Evolutionary conservation across 495 filamentous ascomycete species (phyloP), one percentile per base, ranked within the genome.

Genomic region (Filosporella fistucella): DNA sequence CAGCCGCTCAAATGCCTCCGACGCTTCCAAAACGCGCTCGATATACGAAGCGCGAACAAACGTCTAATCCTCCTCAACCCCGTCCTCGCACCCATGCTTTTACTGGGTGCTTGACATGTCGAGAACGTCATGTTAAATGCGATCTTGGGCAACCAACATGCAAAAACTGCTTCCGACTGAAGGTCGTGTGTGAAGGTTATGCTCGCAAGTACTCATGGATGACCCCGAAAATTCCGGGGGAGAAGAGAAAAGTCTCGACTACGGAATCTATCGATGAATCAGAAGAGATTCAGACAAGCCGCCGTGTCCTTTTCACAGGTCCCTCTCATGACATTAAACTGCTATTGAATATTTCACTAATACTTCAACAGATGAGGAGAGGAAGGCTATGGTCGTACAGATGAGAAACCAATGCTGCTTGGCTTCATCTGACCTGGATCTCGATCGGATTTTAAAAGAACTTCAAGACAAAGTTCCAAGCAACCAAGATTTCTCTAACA

Each of bases 181-280:
- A 38, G 35, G 17, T 38, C 23, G 18, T 4, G 17, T 38, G 35
- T 13, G 35, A 38, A 21, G 35, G 35, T 5, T 38, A 38, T 21
- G 20, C 35, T 38, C 35, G 35, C 20, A 38, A 38, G 35, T 38
- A 38, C 23, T 21, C 20, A 38, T 38, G 35, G 35, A 38, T 38
- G 11, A 16, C 35, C 14, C 23, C 35, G 3, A 38, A 38, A 21
- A 21, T 38, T 13, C 23, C 35, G 5, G 23, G 11, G 35, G 23
- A 21, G 16, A 21, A 21, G 23, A 16, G 35, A 21, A 38, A 21
- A 16, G 18, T 38, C 4, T 21, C 35, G 9, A 21, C 13, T 2
- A 5, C 7, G 23, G 3, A 6, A 21, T 13, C 35, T 5, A 21
- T 5, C 9, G 35, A 22, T 3, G 35, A 38, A 21, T 3, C 23